Conservation (phyloP, 2,329 filamentous ascomycete species). For the Paradendryphiella salina region DNA sequence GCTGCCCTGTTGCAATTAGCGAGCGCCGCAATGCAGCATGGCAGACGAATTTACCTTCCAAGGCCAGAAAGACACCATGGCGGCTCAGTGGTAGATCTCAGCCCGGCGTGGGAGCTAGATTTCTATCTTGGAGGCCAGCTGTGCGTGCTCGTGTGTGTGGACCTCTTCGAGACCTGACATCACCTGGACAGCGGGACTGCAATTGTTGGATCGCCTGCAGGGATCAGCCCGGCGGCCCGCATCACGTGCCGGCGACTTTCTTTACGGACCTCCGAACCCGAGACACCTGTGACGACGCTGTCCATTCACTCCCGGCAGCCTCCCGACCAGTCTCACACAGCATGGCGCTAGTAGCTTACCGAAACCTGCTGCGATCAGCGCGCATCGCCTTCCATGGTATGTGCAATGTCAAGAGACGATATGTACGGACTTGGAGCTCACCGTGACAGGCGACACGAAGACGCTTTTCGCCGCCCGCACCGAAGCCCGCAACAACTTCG, state of each 20-base stretch:
- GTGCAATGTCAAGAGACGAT: not conserved
- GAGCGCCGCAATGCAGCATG: not conserved
- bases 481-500: slow-evolving; percentile 75
- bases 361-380: slow-evolving; percentile 77
- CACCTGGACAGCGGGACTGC: slow-evolving; percentile 20
- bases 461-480: slow-evolving; percentile 70
- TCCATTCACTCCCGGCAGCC: not conserved
- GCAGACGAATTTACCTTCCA: slow-evolving; percentile 46
- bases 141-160: slow-evolving; percentile 35
- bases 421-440: not conserved
- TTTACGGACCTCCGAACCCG: slow-evolving; percentile 19
- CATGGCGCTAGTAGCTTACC: slow-evolving; percentile 76
- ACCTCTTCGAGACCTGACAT: slow-evolving; percentile 22
- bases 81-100: slow-evolving; percentile 27
- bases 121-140: slow-evolving; percentile 27
- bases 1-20: slow-evolving; percentile 61
- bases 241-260: slow-evolving; percentile 28
- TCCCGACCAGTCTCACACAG: slow-evolving; percentile 5
- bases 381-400: slow-evolving; percentile 81
- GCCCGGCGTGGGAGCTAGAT: slow-evolving; percentile 33
- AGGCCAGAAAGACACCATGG: slow-evolving; percentile 84
- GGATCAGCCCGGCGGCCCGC: slow-evolving; percentile 16
- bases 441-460: slow-evolving; percentile 65
- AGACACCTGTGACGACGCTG: not conserved
- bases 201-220: slow-evolving; percentile 30